These are phyloP conservation scores for Fusarium pseudonygamai DNA, from an alignment of 2,329 filamentous ascomycete species.

Conservation along the genomic window DNA sequence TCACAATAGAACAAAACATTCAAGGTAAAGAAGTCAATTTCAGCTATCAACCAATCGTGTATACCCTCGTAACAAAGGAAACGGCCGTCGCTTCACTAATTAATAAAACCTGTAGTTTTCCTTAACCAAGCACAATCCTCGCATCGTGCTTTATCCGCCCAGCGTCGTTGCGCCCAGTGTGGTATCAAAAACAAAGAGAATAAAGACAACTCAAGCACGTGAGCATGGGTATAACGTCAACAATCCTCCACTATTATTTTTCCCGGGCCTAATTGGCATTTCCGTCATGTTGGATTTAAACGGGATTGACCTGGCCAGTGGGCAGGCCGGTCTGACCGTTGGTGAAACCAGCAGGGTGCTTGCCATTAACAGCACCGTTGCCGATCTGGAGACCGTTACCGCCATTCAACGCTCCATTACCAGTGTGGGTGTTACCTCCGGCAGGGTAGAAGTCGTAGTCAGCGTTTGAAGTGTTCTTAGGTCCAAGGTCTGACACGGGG, in stretches of 20 bases:
- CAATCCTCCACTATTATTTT: constrained; percentile 12
- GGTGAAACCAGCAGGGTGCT: constrained; percentile 15
- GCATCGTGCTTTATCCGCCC: constrained; percentile 18
- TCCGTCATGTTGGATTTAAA: constrained; percentile 25
- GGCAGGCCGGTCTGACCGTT: constrained; percentile 5
- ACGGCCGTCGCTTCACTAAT: constrained; percentile 20
- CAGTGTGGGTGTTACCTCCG: constrained; percentile 18
- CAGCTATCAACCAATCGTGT: constrained; percentile 25
- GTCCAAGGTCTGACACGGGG: constrained; percentile 15
- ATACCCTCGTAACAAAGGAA: constrained; percentile 35
- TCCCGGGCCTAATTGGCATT: not conserved
- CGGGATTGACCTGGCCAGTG: constrained; percentile 28
- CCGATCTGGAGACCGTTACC: constrained; percentile 2
- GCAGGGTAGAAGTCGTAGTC: constrained; percentile 30
- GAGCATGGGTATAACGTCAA: constrained; percentile 41
- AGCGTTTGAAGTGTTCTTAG: constrained; percentile 14
- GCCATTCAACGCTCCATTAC: constrained; percentile 29
- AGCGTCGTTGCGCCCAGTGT: constrained; percentile 31
- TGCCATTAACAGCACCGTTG: constrained; percentile 30
- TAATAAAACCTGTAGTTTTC: constrained; percentile 22
- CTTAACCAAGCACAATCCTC: constrained; percentile 18
- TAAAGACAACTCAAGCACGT: constrained; percentile 24
- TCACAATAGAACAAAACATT: not conserved
- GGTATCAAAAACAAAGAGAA: constrained; percentile 37
- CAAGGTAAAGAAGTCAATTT: constrained; percentile 31